Evolutionary conservation across 2,329 filamentous ascomycete genomes (phyloP), one percentile per base, ranked within the genome.

Genomic region (Talaromyces sp.): DNA sequence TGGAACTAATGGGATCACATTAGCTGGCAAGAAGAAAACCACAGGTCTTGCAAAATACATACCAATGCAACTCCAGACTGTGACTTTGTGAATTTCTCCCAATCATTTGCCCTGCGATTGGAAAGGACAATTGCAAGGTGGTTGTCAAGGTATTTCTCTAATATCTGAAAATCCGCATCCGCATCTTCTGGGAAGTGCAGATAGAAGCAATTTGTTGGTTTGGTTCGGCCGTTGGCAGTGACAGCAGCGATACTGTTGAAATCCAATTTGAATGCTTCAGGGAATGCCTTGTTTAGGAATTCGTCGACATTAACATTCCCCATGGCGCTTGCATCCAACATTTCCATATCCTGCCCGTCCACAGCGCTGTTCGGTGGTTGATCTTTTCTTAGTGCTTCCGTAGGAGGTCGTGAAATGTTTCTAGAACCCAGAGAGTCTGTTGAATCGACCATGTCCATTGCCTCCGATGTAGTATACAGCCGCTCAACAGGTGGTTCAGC

Each of bases 51-150:
- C n/a, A n/a, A n/a, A n/a, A 24, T n/a, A 67, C 72, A 61, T 68
- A 77, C 75, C 63, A 77, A 60, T n/a, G 72, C 66, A 53, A 74
- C 70, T 6, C 73, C 72, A 2, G 60, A 64, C 51, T 63, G 64
- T 14, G 68, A 67, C 11, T 64, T 64, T 8, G 67, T 58, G 61
- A 77, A 77, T 52, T 66, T 71, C 19, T 67, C 67, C 75, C 75
- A 77, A 56, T 74, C 73, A 17, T 67, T 69, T 27, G 65, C 56
- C 21, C 66, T 61, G 9, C 64, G 67, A 59, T 68, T 74, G 5
- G 73, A 71, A 43, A 68, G 72, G 10, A 67, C 67, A 17, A 71
- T 66, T 8, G 63, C 65, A 35, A 69, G 66, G 19, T 70, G 63
- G 0, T 56, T 59, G 17, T 72, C 68, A 24, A 75, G 62, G 29